Conservation (phyloP, 2,329 filamentous ascomycete genomes). For the Clonostachys solani region DNA sequence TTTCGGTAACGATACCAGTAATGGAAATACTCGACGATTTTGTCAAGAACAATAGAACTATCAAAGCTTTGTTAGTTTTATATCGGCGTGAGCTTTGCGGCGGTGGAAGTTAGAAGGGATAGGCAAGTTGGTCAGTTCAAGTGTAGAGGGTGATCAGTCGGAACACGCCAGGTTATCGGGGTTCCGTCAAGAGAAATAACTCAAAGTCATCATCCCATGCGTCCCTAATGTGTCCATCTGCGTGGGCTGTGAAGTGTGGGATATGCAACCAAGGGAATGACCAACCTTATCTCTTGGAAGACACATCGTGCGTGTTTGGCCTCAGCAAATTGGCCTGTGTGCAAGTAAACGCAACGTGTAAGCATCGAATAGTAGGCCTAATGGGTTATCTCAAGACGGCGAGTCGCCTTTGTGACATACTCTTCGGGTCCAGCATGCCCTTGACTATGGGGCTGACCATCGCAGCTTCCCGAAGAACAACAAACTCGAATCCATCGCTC, state of each 20-base stretch:
- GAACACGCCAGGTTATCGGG: slow-evolving; percentile 29
- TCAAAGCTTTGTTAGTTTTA: not conserved
- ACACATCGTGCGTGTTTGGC: slow-evolving; percentile 58
- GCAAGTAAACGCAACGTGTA: slow-evolving; percentile 25
- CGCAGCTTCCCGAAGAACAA: slow-evolving; percentile 67
- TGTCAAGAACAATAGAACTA: slow-evolving; percentile 57
- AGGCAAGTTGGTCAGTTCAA: slow-evolving; percentile 52
- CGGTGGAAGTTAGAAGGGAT: not conserved
- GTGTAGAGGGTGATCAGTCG: slow-evolving; percentile 54
- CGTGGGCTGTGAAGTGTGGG: not conserved
- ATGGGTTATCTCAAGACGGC: not conserved
- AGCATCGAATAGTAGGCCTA: not conserved
- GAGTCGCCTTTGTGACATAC: slow-evolving; percentile 26
- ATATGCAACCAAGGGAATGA: not conserved
- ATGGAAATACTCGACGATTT: slow-evolving; percentile 79
- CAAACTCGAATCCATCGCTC: slow-evolving; percentile 72
- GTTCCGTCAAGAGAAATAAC: slow-evolving; percentile 44
- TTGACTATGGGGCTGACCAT: slow-evolving; percentile 68
- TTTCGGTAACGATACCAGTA: slow-evolving; percentile 74
- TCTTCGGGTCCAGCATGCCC: slow-evolving; percentile 68
- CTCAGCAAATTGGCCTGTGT: slow-evolving; percentile 52
- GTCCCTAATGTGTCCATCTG: not conserved
- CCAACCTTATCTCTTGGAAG: slow-evolving; percentile 73
- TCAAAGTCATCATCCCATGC: slow-evolving; percentile 18
- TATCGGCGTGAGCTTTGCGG: not conserved